A percentile compares a stretch with the other conserved stretches of the same genome.
These are phyloP conservation scores for Pichia ethanolica DNA, from an alignment of 805 yeast genomes.

Conservation along the genomic window DNA sequence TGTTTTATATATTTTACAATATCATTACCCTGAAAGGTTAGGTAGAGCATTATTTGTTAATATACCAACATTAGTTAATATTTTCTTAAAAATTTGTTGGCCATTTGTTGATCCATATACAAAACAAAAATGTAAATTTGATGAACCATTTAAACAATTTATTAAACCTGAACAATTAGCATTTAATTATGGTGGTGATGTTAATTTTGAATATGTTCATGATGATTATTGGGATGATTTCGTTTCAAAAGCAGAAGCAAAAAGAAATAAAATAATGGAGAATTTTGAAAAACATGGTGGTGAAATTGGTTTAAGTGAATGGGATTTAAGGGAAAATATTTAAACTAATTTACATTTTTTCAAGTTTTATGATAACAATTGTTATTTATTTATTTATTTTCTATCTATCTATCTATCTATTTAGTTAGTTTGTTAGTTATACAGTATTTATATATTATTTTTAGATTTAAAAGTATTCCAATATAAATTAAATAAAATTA, in stretches of 20 bases:
- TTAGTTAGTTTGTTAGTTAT: no score
- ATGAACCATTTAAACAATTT: conserved; percentile 78
- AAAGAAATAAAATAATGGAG: conserved; percentile 49
- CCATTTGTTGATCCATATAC: conserved; percentile 97
- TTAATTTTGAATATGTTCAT: conserved; percentile 80
- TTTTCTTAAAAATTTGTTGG: conserved; percentile 83
- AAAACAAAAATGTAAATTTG: conserved; percentile 85
- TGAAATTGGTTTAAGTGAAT: conserved; percentile 72
- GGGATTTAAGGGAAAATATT: conserved; percentile 53
- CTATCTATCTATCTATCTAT: no score
- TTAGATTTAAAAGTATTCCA: no score
- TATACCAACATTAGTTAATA: conserved; percentile 93
- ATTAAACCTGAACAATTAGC: conserved; percentile 80
- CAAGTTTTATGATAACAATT: no score
- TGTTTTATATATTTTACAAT: conserved; percentile 84
- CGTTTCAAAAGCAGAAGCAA: conserved; percentile 48
- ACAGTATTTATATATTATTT: no score
- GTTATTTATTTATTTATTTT: no score
- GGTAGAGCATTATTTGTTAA: conserved; percentile 89
- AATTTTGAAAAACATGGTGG: conserved; percentile 70
- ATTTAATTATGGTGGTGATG: conserved; percentile 72
- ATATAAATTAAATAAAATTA: no score
- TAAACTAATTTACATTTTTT: neutral
- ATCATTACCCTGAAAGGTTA: conserved; percentile 94
- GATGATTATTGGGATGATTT: conserved; percentile 74